These are phyloP conservation scores for Vigna hirtella DNA, from an alignment of 306 rosid genomes.

Conservation along the genomic window DNA sequence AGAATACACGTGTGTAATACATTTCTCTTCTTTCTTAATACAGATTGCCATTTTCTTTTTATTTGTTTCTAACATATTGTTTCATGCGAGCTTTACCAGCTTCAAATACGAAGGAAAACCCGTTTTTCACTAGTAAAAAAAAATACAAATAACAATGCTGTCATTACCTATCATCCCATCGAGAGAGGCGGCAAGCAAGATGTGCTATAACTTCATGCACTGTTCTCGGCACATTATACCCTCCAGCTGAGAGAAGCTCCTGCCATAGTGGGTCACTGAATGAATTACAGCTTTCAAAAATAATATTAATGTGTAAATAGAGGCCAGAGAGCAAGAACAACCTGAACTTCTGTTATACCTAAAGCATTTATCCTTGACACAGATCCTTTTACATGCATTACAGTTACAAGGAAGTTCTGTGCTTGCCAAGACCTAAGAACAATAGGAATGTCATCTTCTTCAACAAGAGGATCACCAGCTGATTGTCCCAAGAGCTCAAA, in stretches of 20 bases:
- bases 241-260: conserved; percentile 92
- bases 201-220: conserved; percentile 93
- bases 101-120: background rate
- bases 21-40: conserved; percentile 8
- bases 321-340: conserved; percentile 50
- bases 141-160: conserved; percentile 22
- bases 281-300: conserved; percentile 22
- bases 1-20: background rate
- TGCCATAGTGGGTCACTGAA: conserved; percentile 45
- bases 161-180: conserved; percentile 97
- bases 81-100: background rate
- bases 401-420: conserved; percentile 85
- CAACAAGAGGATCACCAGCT: conserved; percentile 79
- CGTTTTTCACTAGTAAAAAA: background rate
- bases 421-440: conserved; percentile 98
- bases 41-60: background rate
- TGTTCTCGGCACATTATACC: conserved; percentile 79
- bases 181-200: conserved; percentile 79
- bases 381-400: conserved; percentile 76
- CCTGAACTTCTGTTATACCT: conserved; percentile 97
- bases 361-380: conserved; percentile 68
- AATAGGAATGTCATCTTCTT: conserved; percentile 92
- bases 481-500: conserved; percentile 98
- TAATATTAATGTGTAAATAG: conserved; percentile 34
- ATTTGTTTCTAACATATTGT: conserved; percentile 3